Conservation (phyloP, 768 basidiomycete genomes). For the Hygrophoropsis aurantiaca region DNA sequence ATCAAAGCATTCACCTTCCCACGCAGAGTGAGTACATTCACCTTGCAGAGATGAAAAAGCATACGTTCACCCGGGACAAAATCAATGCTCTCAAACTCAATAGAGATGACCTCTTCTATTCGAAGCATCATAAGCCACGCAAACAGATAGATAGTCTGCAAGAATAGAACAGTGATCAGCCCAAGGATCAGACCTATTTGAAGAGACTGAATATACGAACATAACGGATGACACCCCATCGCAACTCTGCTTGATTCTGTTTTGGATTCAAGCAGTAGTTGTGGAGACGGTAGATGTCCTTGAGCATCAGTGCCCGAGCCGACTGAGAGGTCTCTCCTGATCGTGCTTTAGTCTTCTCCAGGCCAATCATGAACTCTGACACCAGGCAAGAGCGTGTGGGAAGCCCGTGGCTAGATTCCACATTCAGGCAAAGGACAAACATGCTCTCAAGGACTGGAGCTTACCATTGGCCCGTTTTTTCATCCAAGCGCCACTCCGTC, state of each 20-base stretch:
- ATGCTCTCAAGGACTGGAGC: background rate
- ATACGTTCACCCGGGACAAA: conserved; percentile 7
- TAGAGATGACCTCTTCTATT: conserved; percentile 13
- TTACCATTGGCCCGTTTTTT: background rate
- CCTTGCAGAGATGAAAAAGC: background rate
- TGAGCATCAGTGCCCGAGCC: conserved; percentile 13
- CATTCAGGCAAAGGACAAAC: background rate
- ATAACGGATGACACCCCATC: conserved; percentile 5
- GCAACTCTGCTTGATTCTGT: background rate
- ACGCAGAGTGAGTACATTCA: background rate
- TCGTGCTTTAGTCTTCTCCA: conserved; percentile 20
- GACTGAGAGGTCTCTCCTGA: conserved; percentile 19
- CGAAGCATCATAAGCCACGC: conserved; percentile 17
- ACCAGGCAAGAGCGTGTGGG: conserved; percentile 15
- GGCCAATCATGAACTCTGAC: conserved; percentile 21
- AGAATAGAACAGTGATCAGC: conserved; percentile 11
- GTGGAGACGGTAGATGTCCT: conserved; percentile 18
- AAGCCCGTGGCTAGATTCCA: conserved; percentile 12
- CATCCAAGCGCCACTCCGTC: conserved; percentile 12
- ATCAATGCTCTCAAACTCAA: conserved; percentile 15
- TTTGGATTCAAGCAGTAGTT: conserved; percentile 9
- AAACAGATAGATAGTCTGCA: conserved; percentile 14
- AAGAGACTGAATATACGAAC: conserved; percentile 7
- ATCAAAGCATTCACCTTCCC: conserved; percentile 8
- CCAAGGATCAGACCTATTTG: conserved; percentile 14